These are phyloP conservation scores for Xylaria venustula DNA, from an alignment of 495 filamentous ascomycete species.

Conservation along the genomic window DNA sequence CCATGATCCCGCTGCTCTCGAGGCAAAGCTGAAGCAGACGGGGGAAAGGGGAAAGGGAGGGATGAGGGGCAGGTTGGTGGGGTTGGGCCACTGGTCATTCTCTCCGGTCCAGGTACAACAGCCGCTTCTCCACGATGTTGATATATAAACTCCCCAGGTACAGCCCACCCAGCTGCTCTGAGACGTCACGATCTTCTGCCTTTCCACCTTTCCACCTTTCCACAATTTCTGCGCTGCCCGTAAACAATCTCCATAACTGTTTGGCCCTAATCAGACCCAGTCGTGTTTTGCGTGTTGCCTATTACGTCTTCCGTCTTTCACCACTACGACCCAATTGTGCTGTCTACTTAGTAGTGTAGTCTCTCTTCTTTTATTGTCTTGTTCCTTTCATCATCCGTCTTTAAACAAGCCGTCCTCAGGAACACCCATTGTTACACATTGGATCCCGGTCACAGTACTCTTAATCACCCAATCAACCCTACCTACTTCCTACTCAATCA, in stretches of 20 bases:
- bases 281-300: background rate
- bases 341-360: background rate
- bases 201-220: too few species aligned
- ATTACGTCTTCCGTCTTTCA: constrained; percentile 8
- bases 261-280: constrained; percentile 2
- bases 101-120: background rate
- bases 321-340: background rate
- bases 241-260: constrained; percentile 1
- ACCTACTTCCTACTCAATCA: too few species aligned
- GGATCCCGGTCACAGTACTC: too few species aligned
- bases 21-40: background rate
- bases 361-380: background rate
- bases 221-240: background rate
- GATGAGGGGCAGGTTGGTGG: constrained; percentile 3
- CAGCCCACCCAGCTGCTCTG: background rate
- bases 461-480: too few species aligned
- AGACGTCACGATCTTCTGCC: background rate
- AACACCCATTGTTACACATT: too few species aligned
- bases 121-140: too few species aligned
- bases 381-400: background rate
- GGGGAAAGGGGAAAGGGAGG: background rate
- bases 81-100: constrained; percentile 11
- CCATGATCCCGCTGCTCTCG: background rate
- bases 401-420: background rate
- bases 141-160: constrained; percentile 18